Conservation (phyloP, 2,329 filamentous ascomycete genomes). For the Colletotrichum sp. region DNA sequence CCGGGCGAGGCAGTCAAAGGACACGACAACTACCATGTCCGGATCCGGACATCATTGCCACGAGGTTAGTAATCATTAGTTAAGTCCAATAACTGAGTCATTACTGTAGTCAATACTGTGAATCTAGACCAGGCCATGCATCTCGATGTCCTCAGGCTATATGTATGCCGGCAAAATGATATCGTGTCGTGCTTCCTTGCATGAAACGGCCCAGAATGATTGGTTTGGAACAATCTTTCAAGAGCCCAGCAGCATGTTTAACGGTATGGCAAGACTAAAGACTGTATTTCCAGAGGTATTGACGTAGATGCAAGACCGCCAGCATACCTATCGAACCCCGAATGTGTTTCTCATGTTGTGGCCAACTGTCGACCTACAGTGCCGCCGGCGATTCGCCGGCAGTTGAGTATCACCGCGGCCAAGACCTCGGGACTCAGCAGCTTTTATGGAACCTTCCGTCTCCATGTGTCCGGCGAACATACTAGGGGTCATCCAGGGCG, state of each 20-base stretch:
- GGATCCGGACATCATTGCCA: neutral
- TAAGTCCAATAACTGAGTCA: neutral
- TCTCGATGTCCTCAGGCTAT: neutral
- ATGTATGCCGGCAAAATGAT: no score
- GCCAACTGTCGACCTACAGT: neutral
- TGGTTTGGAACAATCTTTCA: no score
- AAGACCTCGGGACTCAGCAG: neutral
- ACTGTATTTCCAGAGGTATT: fast-evolving
- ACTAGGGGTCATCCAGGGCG: neutral
- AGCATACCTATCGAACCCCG: fast-evolving
- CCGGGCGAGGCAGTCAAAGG: neutral
- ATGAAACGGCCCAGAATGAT: no score
- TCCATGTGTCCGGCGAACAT: neutral
- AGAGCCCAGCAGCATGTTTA: neutral
- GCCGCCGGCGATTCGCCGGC: neutral
- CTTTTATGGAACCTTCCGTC: neutral
- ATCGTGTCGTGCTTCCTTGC: no score
- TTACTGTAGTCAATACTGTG: fast-evolving
- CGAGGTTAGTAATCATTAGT: neutral
- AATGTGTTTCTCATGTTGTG: neutral
- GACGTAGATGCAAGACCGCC: neutral
- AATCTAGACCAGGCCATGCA: neutral
- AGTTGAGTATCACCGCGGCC: neutral
- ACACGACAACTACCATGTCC: fast-evolving
- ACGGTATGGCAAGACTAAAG: fast-evolving